Conservation (phyloP, 2,329 filamentous ascomycete species). For the Diatrype stigma region DNA sequence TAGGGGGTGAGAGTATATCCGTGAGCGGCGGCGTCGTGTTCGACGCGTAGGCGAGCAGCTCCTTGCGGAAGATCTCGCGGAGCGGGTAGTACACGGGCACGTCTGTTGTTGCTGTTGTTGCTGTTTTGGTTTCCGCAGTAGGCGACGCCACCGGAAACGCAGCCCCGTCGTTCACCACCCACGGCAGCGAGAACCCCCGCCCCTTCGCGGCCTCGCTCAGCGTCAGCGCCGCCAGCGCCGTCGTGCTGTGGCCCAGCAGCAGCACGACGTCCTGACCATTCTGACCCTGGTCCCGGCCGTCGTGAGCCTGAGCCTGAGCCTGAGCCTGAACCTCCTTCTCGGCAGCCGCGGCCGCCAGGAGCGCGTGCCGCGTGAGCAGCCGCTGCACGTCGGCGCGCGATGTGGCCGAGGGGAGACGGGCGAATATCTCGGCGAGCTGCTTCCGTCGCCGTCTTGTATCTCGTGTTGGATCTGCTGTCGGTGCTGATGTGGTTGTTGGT, state of each 20-base stretch:
- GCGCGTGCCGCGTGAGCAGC: constrained; percentile 66
- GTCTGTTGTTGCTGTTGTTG: constrained; percentile 2
- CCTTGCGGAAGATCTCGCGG: constrained; percentile 78
- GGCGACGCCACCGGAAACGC: constrained; percentile 33
- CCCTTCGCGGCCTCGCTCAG: constrained; percentile 89
- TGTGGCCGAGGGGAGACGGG: constrained; percentile 65
- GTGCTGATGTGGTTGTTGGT: no score
- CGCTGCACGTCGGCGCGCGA: constrained; percentile 70
- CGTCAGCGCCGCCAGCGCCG: constrained; percentile 78
- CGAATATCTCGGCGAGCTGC: constrained; percentile 50
- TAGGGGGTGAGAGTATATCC: constrained; percentile 38
- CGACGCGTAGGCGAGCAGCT: constrained; percentile 65
- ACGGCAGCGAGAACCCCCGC: constrained; percentile 76
- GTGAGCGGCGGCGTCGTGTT: constrained; percentile 49
- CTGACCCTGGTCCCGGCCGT: no score
- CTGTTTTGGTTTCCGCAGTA: no score
- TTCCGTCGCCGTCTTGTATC: not conserved
- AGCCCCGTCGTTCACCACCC: constrained; percentile 73
- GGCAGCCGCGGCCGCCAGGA: constrained; percentile 59
- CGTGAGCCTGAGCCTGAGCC: no score
- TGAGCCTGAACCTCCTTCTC: no score
- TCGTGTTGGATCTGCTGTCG: no score
- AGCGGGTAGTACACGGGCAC: constrained; percentile 69
- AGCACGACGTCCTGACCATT: constrained; percentile 61
- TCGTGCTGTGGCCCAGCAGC: constrained; percentile 82